These are phyloP conservation scores for apple (Malus domestica) DNA, from an alignment of 306 rosid species.

Conservation along the genomic window DNA sequence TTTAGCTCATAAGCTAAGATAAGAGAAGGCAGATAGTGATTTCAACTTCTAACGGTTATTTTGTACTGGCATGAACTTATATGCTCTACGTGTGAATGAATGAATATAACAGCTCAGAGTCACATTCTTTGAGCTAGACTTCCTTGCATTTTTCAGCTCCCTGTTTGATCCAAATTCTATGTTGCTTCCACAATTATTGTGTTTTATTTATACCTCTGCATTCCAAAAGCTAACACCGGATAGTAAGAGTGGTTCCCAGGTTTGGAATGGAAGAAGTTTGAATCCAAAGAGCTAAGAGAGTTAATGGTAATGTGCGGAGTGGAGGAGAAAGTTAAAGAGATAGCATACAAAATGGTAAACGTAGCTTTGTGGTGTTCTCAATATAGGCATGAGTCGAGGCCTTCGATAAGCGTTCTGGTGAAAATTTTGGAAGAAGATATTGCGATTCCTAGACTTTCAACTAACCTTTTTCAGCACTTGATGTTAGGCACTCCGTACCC, in stretches of 20 bases:
- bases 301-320: conserved; percentile 14
- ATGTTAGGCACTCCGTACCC: background rate
- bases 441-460: conserved; percentile 28
- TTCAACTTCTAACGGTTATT: no score
- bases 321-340: conserved; percentile 27
- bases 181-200: no score
- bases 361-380: conserved; percentile 38
- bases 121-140: no score
- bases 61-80: no score
- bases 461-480: conserved; percentile 33
- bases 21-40: no score
- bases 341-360: conserved; percentile 27
- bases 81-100: no score
- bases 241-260: conserved; percentile 39
- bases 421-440: conserved; percentile 38
- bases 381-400: conserved; percentile 30
- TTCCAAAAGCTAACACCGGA: background rate
- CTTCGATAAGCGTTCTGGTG: conserved; percentile 39
- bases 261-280: conserved; percentile 32
- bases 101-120: no score
- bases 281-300: conserved; percentile 12
- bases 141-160: no score
- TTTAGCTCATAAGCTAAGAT: no score
- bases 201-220: no score
- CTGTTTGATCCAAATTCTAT: no score